These are phyloP conservation scores for Malassezia dermatis DNA, from an alignment of 1,284 basidiomycete genomes.

Conservation along the genomic window DNA sequence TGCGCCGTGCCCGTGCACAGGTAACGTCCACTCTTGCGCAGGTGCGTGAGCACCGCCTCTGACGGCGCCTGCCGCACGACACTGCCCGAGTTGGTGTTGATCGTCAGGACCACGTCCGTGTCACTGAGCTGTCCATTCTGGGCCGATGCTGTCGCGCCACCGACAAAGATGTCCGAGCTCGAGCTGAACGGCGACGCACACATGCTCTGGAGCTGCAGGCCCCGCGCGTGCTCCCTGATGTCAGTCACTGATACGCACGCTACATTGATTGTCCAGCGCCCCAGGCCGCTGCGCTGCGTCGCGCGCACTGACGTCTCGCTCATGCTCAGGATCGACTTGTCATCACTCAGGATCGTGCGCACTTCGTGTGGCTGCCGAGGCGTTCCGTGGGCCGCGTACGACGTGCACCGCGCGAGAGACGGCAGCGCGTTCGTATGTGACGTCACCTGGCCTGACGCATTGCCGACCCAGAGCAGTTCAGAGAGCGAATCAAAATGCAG, in stretches of 20 bases:
- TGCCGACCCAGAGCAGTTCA: slow-evolving; percentile 79
- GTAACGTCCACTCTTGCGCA: slow-evolving; percentile 31
- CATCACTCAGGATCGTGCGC: slow-evolving; percentile 44
- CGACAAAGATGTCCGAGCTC: slow-evolving; percentile 38
- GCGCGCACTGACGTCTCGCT: slow-evolving; percentile 47
- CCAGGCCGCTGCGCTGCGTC: slow-evolving; percentile 47
- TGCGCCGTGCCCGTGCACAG: slow-evolving; percentile 32
- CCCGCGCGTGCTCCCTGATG: slow-evolving; percentile 14
- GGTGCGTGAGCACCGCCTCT: slow-evolving; percentile 36
- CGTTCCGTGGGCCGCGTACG: slow-evolving; percentile 51
- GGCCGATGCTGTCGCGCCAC: slow-evolving; percentile 26
- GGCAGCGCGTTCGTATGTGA: slow-evolving; percentile 52
- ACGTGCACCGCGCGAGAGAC: slow-evolving; percentile 55
- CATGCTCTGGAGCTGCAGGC: slow-evolving; percentile 34
- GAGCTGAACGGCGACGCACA: slow-evolving; percentile 35
- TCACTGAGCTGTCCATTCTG: slow-evolving; percentile 21
- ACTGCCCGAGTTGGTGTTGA: slow-evolving; percentile 36
- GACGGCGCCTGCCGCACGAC: slow-evolving; percentile 30
- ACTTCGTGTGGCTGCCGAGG: slow-evolving; percentile 53
- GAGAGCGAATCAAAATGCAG: slow-evolving; percentile 78
- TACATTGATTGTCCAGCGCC: slow-evolving; percentile 40
- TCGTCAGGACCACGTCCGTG: slow-evolving; percentile 28
- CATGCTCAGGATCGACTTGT: slow-evolving; percentile 46
- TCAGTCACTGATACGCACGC: slow-evolving; percentile 4
- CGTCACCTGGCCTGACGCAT: slow-evolving; percentile 61